Base-by-base conservation (phyloP, 169 alveolate genomes). In the Cryptosporidium bovis region DNA sequence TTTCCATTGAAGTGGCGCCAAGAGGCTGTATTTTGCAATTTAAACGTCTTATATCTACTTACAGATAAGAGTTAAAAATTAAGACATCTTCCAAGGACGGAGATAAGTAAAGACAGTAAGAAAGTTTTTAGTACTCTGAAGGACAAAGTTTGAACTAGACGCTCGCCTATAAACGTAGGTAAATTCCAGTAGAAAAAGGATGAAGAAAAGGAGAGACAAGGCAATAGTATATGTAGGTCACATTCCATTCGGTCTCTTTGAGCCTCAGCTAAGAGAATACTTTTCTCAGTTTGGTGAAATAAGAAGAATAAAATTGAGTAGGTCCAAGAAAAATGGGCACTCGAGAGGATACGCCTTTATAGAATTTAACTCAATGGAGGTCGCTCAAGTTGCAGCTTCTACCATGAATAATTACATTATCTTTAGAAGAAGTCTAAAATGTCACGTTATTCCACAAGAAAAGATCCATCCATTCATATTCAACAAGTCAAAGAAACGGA, bases 211-310 rank as follows among this genome's bases (percentile, higher is more conserved):
- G 46, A 71, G 77, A n/a, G 87, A 77, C 24, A 83, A 87, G 24
- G 98, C 95, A 55, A 90, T 91, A 4, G 67, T 96, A 1, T 95
- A 95, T 85, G 91, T 95, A 24, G 97, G 97, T 13, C 98, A 95
- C 56, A 56, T 96, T n/a, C 98, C 98, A 10, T 85, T 82, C 56
- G 97, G 97, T 18, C 91, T 96, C 65, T 83, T 83, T 34, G 96
- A 94, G 69, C 89, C 92, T 44, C 94, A 93, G 44, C 71, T 95
- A 29, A 82, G 93, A 82, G 90, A 83, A 51, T 95, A 93, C 92
- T 93, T 95, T 90, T 51, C 83, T 15, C 96, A 95, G 91, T 95
- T 95, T 83, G 98, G 98, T 0, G 65, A 64, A 18, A 90, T 95
- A 48, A 65, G 82, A 15, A 90, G 94, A 50, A 34, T 93, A 40